Evolutionary conservation across 2,329 filamentous ascomycete genomes (phyloP).

Genomic region (Colletotrichum siamense): DNA sequence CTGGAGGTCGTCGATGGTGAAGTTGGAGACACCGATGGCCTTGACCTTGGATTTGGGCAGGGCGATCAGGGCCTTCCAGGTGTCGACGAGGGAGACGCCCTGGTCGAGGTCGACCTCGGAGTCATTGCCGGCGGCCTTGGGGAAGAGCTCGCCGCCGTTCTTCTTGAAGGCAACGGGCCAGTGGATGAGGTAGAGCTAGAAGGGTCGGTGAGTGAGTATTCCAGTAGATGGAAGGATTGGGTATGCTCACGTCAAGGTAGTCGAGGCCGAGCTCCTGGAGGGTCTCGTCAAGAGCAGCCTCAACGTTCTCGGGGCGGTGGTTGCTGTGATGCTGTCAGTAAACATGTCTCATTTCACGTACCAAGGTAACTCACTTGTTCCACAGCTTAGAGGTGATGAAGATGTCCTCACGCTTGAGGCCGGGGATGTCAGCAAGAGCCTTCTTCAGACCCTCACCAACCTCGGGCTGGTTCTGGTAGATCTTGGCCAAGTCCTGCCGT

Average conservation of each 20-base stretch:
- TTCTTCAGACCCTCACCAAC: constrained; percentile 61
- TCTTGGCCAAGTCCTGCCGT: constrained; percentile 44
- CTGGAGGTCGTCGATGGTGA: constrained; percentile 61
- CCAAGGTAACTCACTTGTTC: constrained; percentile 46
- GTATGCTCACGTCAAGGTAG: constrained; percentile 56
- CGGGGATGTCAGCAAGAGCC: constrained; percentile 50
- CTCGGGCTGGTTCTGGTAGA: constrained; percentile 70
- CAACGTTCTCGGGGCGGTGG: constrained; percentile 66
- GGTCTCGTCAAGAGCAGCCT: constrained; percentile 59
- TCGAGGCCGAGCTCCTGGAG: constrained; percentile 61
- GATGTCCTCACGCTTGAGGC: constrained; percentile 62
- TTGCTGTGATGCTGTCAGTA: constrained; percentile 38
- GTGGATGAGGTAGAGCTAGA: constrained; percentile 65
- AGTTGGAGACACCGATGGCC: constrained; percentile 78
- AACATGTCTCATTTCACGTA: accelerated
- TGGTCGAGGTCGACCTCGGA: constrained; percentile 47
- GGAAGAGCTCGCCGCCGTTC: constrained; percentile 47
- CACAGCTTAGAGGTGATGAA: constrained; percentile 73
- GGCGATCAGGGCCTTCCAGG: constrained; percentile 58
- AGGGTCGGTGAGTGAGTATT: neutral
- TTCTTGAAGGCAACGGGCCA: constrained; percentile 59
- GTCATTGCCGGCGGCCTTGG: constrained; percentile 40
- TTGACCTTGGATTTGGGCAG: constrained; percentile 66
- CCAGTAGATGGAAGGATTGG: neutral
- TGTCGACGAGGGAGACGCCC: constrained; percentile 44